phyloP scores from a whole-genome alignment of 2,329 filamentous ascomycete genomes.

The Pseudocercospora fuligena region DNA sequence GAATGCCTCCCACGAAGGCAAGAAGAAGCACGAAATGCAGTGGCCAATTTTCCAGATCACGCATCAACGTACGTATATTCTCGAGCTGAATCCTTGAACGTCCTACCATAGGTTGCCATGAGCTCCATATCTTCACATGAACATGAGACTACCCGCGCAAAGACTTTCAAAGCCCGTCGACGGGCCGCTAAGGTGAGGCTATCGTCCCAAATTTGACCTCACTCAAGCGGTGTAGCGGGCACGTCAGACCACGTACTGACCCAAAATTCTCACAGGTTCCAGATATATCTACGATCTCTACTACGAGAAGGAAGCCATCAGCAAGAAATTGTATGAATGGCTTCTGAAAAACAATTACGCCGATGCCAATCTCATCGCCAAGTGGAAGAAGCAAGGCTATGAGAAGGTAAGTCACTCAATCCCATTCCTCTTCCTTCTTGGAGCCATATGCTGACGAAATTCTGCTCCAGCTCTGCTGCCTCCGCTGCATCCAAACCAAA shows the following conservation, averaged over 20 bases:
- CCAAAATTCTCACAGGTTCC: slow-evolving; percentile 52
- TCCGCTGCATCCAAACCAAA: slow-evolving; percentile 98
- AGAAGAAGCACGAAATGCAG: slow-evolving; percentile 87
- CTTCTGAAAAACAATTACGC: slow-evolving; percentile 95
- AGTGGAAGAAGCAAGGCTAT: slow-evolving; percentile 99
- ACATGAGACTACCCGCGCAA: not conserved
- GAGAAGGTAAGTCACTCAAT: slow-evolving; percentile 73
- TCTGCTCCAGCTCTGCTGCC: slow-evolving; percentile 75
- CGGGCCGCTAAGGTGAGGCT: slow-evolving; percentile 40
- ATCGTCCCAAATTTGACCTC: slow-evolving; percentile 38
- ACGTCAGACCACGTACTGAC: slow-evolving; percentile 27
- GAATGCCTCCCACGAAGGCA: slow-evolving; percentile 77
- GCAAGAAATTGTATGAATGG: slow-evolving; percentile 91
- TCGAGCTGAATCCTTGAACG: not conserved
- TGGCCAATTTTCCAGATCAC: slow-evolving; percentile 99
- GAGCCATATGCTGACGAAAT: not conserved
- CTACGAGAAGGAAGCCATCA: slow-evolving; percentile 96
- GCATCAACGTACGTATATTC: slow-evolving; percentile 72
- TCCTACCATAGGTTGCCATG: not conserved
- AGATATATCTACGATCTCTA: slow-evolving; percentile 97
- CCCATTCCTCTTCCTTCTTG: not conserved
- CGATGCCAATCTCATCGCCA: slow-evolving; percentile 92
- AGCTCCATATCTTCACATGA: not conserved
- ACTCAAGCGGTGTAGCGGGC: slow-evolving; percentile 24
- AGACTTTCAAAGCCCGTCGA: slow-evolving; percentile 2